Conservation (phyloP, 768 basidiomycete genomes). For the Tricholoma sp. region DNA sequence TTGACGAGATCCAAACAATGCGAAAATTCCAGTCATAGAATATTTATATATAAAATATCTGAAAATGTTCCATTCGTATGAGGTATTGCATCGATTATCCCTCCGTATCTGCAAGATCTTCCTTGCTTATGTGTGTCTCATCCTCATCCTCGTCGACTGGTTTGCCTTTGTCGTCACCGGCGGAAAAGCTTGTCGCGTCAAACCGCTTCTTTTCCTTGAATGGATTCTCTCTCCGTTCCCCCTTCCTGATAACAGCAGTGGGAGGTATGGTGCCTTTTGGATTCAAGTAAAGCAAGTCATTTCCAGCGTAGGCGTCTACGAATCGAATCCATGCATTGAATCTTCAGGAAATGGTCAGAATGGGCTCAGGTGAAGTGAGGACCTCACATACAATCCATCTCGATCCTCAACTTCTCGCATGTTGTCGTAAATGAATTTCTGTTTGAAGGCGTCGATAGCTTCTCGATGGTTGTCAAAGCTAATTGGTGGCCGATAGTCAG, state of each 20-base stretch:
- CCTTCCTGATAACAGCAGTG: constrained; percentile 59
- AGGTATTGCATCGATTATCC: constrained; percentile 27
- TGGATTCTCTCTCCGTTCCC: constrained; percentile 49
- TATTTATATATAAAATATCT: neutral
- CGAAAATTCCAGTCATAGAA: constrained; percentile 71
- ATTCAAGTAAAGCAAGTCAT: constrained; percentile 77
- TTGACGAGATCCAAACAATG: constrained; percentile 88
- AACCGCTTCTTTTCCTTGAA: constrained; percentile 69
- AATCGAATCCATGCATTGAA: constrained; percentile 83
- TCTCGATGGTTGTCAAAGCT: constrained; percentile 66
- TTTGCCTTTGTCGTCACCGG: constrained; percentile 24
- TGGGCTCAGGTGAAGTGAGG: neutral
- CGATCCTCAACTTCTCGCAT: constrained; percentile 84
- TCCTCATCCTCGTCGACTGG: constrained; percentile 30
- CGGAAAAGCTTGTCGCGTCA: constrained; percentile 53
- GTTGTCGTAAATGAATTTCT: constrained; percentile 76
- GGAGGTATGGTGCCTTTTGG: constrained; percentile 71
- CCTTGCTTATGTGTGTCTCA: constrained; percentile 34
- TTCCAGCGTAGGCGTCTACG: constrained; percentile 70
- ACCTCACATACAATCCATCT: constrained; percentile 59
- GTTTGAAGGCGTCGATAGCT: constrained; percentile 77
- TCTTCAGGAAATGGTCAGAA: constrained; percentile 30
- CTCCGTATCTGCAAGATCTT: constrained; percentile 47
- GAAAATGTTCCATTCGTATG: neutral
- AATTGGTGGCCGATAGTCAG: constrained; percentile 66